Conservation (phyloP, 495 filamentous ascomycete genomes). For the Neurospora sp. region DNA sequence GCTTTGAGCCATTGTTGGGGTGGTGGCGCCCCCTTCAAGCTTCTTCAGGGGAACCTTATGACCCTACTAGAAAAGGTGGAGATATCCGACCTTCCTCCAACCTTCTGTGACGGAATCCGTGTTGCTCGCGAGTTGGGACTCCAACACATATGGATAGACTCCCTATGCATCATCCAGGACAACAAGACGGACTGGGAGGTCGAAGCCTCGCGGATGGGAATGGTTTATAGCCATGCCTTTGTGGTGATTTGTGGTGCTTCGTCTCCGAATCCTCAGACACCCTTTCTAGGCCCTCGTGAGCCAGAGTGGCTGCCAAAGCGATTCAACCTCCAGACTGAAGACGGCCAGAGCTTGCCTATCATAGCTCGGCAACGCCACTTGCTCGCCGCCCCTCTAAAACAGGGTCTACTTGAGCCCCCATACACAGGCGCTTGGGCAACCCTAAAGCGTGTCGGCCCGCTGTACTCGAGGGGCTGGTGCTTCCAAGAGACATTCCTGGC, state of each 20-base stretch:
- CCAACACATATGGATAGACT: conserved; percentile 25
- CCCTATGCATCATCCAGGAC: conserved; percentile 26
- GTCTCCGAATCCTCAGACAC: neutral
- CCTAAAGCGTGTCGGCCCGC: neutral
- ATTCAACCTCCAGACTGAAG: neutral
- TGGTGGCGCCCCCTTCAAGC: neutral
- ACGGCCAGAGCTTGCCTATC: neutral
- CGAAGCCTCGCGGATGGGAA: conserved; percentile 12
- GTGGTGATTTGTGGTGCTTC: conserved; percentile 2
- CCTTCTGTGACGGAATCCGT: conserved; percentile 21
- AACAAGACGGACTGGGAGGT: conserved; percentile 13
- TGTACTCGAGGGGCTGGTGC: neutral
- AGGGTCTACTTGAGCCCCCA: neutral
- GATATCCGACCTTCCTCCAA: conserved; percentile 16
- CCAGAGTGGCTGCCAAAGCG: neutral
- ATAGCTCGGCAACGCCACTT: neutral
- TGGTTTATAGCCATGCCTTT: conserved; percentile 20
- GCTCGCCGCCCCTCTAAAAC: neutral
- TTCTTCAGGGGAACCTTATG: neutral
- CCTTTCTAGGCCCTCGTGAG: neutral
- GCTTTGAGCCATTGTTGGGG: conserved; percentile 8
- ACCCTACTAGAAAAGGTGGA: conserved; percentile 4
- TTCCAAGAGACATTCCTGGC: neutral
- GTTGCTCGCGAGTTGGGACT: conserved; percentile 12
- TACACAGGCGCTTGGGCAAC: neutral